Evolutionary conservation across 2,329 filamentous ascomycete genomes (phyloP), one percentile per base, ranked within the genome.

Genomic region (Rhinocladiella similis): DNA sequence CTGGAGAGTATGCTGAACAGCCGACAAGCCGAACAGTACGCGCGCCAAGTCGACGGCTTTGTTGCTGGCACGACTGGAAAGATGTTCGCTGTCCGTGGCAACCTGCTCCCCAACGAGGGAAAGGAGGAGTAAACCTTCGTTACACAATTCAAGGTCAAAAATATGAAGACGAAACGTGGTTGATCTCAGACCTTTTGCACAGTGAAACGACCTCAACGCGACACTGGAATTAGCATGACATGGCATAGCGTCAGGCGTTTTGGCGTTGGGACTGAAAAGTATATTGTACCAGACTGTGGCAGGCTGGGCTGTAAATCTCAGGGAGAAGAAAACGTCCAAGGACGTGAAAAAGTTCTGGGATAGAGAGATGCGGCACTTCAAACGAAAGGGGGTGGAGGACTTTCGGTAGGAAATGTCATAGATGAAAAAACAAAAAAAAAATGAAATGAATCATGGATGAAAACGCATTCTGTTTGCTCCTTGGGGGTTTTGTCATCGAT

Each of bases 21-120:
- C 62, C 85, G 91, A 76, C 94, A 99, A 79, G 91, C 97, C 53
- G 92, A 97, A 78, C 93, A 97, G 79, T 99, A 97, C 78, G 90
- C 92, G 70, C 88, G 91, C 78, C 94, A 97, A 80, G 89, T 97
- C 56, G 94, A 99, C 75, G 91, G 91, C 38, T 97, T 97, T 75
- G 93, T 93, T 47, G 91, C 94, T 54, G 88, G 86, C 63, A 89
- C 96, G 66, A 95, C 85, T 62, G 87, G 90, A 64, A 99, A 99
- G 86, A 96, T 99, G 93, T 99, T 99, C 74, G 92, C 92, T 38
- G 90, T 97, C 60, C 87, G 92, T 74, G 84, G 83, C 62, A 86
- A 85, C 69, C 70, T 87, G 57, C 68, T 87, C 62, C 84, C 84
- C 16, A 80, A 80, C 54, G 83, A 62, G 1, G 47, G 39, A 5